These are phyloP conservation scores for Brassica balearica DNA, from an alignment of 441 rosid genomes.

Conservation along the genomic window DNA sequence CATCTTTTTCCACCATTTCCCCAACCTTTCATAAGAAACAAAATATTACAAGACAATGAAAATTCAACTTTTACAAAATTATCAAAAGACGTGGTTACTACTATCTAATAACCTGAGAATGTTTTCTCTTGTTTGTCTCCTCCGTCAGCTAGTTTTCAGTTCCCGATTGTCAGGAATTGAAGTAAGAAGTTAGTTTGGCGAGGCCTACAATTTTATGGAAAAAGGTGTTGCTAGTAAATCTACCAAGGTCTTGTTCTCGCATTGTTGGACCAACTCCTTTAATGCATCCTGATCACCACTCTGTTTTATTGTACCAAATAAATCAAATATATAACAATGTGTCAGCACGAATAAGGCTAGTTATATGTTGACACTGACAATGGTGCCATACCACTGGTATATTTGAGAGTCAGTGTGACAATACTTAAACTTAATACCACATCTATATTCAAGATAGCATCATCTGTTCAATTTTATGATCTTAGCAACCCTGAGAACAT, in stretches of 20 bases:
- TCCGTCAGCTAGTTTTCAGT: background rate
- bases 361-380: constrained; percentile 2
- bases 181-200: constrained; percentile 18
- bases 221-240: constrained; percentile 35
- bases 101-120: background rate
- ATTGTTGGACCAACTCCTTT: constrained; percentile 53
- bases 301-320: constrained; percentile 49
- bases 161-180: constrained; percentile 1
- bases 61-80: background rate
- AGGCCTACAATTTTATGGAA: background rate
- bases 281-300: constrained; percentile 72
- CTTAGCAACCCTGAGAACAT: background rate
- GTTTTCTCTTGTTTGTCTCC: constrained; percentile 2
- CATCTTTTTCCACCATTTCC: constrained; percentile 35
- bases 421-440: background rate
- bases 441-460: background rate
- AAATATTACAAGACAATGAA: constrained; percentile 13
- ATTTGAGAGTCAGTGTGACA: background rate
- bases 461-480: background rate
- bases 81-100: too few species aligned
- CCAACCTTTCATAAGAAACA: constrained; percentile 27
- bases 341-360: constrained; percentile 16
- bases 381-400: background rate
- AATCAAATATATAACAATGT: background rate
- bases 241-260: constrained; percentile 42